Evolutionary conservation across 176 grass and related monocot genomes (phyloP), one percentile per base, ranked within the genome.

Genomic region (Cenchrus americanus): DNA sequence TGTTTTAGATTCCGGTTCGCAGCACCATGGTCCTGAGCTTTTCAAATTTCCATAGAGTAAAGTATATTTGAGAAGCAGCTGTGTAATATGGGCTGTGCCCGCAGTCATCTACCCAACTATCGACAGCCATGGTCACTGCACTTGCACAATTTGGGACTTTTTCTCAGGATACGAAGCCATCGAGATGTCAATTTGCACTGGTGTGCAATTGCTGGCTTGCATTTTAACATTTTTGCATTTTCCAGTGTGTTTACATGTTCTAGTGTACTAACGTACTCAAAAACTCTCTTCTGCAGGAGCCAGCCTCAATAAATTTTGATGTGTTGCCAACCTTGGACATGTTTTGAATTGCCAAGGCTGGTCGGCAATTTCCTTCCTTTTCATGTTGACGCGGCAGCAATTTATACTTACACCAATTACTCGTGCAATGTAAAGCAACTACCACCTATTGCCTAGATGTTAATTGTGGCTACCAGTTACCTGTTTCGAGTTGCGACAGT

Each of bases 291-390:
- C 48, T 77, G 85, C 85, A 91, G 89, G 85, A 87, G 14, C 26
- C 71, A 64, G 47, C 83, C 75, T 70, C 85, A 50, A 62, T 90
- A 80, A 84, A 73, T 84, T 85, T 89, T 43, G 70, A 85, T 77
- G 57, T 37, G 32, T 62, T 75, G 8, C 79, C 79, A 71, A 71
- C 86, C 86, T 42, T 79, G 68, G 66, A 80, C 66, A 88, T 75
- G 50, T 69, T 76, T 85, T 81, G 71, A 81, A 50, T 71, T 76
- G 11, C 66, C 87, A 67, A 54, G 86, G 87, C 57, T 74, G 77
- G 71, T 30, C 30, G 62, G 22, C 84, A 80, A 37, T 76, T 69
- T 26, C 57, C 53, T 10, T 57, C 87, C 32, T 30, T 22, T 59
- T 22, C 77, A 61, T 70, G 52, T 75, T 51, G 65, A 70, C 2